Evolutionary conservation across 805 yeast genomes (phyloP).

Genomic region (Novakomyces olei): DNA sequence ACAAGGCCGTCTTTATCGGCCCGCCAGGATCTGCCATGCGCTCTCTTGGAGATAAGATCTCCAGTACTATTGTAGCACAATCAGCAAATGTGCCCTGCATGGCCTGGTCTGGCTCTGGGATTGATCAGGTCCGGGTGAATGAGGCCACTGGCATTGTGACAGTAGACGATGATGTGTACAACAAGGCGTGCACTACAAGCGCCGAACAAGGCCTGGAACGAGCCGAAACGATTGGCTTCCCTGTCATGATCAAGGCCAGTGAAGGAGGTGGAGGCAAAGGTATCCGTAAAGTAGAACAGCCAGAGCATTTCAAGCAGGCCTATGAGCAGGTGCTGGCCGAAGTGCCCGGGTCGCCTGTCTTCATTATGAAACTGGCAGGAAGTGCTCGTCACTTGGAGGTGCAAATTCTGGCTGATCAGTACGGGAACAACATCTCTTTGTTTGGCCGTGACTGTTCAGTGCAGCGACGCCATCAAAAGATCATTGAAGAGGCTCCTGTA

Average conservation of each 20-base stretch:
- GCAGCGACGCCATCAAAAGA: conserved; percentile 97
- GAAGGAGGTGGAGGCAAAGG: conserved; percentile 99
- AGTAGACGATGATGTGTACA: conserved; percentile 63
- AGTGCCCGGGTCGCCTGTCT: conserved; percentile 97
- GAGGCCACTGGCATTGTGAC: conserved; percentile 55
- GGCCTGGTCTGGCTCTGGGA: conserved; percentile 99
- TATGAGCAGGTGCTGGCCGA: conserved; percentile 92
- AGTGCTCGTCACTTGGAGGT: conserved; percentile 96
- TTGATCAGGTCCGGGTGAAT: conserved; percentile 57
- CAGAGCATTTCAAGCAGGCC: conserved; percentile 48
- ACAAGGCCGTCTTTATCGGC: conserved; percentile 81
- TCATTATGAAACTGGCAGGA: conserved; percentile 93
- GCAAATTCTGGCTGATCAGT: conserved; percentile 91
- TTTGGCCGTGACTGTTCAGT: conserved; percentile 99
- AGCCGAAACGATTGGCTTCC: conserved; percentile 82
- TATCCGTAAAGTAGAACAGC: conserved; percentile 82
- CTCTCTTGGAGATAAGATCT: conserved; percentile 95
- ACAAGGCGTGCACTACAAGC: conserved; percentile 64
- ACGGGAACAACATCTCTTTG: conserved; percentile 88
- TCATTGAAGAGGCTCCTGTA: conserved; percentile 98
- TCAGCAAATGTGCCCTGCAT: conserved; percentile 96
- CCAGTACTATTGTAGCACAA: conserved; percentile 96
- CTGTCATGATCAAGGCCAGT: conserved; percentile 96
- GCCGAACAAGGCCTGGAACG: conserved; percentile 77
- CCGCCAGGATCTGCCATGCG: conserved; percentile 99